phyloP scores from a whole-genome alignment of 2,329 filamentous ascomycete genomes.

The Alternaria incomplexa region DNA sequence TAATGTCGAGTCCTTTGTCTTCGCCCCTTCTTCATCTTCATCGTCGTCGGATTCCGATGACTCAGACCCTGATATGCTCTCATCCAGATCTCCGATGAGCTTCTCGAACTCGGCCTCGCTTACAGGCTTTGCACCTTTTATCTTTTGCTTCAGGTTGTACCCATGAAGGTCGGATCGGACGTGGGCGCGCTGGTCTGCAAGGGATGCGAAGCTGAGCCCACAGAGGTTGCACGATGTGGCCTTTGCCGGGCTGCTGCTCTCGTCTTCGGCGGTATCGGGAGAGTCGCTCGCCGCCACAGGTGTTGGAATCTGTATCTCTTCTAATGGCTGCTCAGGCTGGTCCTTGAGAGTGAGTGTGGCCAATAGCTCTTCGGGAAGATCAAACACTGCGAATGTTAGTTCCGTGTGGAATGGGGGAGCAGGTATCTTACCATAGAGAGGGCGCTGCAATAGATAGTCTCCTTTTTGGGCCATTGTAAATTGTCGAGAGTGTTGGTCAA shows the following conservation, averaged over 20 bases:
- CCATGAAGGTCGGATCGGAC: constrained; percentile 88
- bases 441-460: constrained; percentile 44
- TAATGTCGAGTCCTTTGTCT: constrained; percentile 71
- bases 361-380: constrained; percentile 77
- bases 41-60: constrained; percentile 75
- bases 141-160: constrained; percentile 93
- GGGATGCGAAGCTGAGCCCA: constrained; percentile 69
- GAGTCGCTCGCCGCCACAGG: constrained; percentile 23
- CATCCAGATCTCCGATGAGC: constrained; percentile 82
- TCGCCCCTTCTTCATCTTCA: constrained; percentile 58
- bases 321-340: constrained; percentile 27
- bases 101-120: constrained; percentile 85
- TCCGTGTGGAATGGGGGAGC: not conserved
- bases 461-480: constrained; percentile 39
- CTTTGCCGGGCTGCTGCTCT: constrained; percentile 54
- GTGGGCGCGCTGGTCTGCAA: constrained; percentile 84
- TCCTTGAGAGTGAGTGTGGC: constrained; percentile 67
- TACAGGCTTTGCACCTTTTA: constrained; percentile 74
- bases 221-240: constrained; percentile 84
- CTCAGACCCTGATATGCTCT: constrained; percentile 88
- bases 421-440: constrained; percentile 46
- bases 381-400: constrained; percentile 68
- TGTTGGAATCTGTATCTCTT: constrained; percentile 18
- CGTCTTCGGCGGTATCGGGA: constrained; percentile 46
- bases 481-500: not conserved